phyloP scores from a whole-genome alignment of 2,329 filamentous ascomycete species.

The Pseudogymnoascus sp. region DNA sequence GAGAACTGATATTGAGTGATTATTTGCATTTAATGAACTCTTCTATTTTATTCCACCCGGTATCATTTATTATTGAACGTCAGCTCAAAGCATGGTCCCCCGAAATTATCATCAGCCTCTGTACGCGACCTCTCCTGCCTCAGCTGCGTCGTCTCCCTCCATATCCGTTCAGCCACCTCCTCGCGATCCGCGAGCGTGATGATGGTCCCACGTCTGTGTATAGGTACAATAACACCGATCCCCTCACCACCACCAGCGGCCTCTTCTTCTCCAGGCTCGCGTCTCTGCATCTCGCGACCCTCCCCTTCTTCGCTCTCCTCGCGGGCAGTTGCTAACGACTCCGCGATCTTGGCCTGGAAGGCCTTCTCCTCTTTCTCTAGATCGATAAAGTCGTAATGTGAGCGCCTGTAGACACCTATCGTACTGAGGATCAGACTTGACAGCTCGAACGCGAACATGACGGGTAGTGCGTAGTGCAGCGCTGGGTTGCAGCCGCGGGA shows the following conservation, averaged over 20 bases:
- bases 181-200: not conserved
- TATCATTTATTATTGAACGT: not conserved
- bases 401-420: conserved; percentile 25
- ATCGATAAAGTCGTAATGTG: conserved; percentile 24
- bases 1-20: not conserved
- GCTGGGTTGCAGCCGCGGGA: conserved; percentile 33
- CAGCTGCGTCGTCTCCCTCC: not conserved
- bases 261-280: not conserved
- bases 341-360: conserved; percentile 21
- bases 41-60: not conserved
- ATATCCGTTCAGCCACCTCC: not conserved
- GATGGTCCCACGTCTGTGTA: not conserved
- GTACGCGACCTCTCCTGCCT: not conserved
- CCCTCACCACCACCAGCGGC: not conserved
- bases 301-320: conserved; percentile 12
- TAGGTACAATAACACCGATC: not conserved
- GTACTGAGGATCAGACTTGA: conserved; percentile 17
- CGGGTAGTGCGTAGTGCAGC: conserved; percentile 32
- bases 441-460: conserved; percentile 34
- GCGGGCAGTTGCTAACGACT: conserved; percentile 22
- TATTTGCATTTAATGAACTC: not conserved
- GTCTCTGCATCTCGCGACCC: not conserved
- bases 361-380: conserved; percentile 20
- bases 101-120: not conserved
- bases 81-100: not conserved